Conservation (phyloP, 2,329 filamentous ascomycete genomes). For the Diaporthe sp. region DNA sequence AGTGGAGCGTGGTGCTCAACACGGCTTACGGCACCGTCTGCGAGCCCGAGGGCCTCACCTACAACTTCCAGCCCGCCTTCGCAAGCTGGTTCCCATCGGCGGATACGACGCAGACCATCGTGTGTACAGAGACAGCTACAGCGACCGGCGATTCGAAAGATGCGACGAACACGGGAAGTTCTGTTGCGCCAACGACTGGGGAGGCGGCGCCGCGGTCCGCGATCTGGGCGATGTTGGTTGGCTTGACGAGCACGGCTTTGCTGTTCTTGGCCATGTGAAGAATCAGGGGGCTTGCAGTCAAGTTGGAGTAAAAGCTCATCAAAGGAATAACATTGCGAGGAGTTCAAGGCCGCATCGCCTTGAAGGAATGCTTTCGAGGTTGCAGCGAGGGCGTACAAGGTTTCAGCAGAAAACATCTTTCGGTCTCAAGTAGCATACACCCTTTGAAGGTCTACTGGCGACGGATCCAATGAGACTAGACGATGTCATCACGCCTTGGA, state of each 20-base stretch:
- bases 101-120: constrained; percentile 15
- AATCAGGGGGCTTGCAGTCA: too few species aligned
- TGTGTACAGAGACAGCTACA: neutral
- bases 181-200: neutral
- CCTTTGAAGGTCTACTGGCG: neutral
- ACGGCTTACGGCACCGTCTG: constrained; percentile 63
- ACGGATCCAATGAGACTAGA: neutral
- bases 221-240: neutral
- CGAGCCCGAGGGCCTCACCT: constrained; percentile 26
- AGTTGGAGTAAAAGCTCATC: too few species aligned
- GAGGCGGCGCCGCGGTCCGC: neutral
- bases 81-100: constrained; percentile 11
- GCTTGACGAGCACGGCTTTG: too few species aligned
- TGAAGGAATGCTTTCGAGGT: too few species aligned
- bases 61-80: constrained; percentile 30
- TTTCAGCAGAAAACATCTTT: neutral
- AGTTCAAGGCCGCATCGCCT: too few species aligned
- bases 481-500: neutral
- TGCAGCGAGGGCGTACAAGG: neutral
- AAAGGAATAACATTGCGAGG: neutral
- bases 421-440: too few species aligned
- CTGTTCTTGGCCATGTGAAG: neutral
- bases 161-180: neutral
- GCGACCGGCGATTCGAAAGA: neutral
- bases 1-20: constrained; percentile 61